Evolutionary conservation across 2,329 filamentous ascomycete species (phyloP).

Genomic region (Penicillium sp.): DNA sequence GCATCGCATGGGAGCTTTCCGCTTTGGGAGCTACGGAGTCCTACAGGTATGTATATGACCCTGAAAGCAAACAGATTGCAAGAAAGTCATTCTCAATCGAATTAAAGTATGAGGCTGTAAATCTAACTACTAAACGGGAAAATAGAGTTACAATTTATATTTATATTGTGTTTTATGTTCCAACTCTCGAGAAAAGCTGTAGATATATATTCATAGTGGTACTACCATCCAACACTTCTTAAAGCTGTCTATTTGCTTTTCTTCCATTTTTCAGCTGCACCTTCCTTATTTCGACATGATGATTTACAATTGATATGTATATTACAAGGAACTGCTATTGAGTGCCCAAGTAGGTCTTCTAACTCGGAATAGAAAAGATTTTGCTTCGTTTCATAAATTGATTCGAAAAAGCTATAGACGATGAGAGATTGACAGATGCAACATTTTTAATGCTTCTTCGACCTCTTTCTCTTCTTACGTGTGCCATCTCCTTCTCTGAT

Average conservation of each 20-base stretch:
- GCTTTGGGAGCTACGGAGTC: constrained; percentile 1
- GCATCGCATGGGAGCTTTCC: constrained; percentile 13
- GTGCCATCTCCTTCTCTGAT: constrained; percentile 43
- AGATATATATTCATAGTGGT: not conserved
- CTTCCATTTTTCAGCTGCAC: too few species aligned
- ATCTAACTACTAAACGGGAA: not conserved
- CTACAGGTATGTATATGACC: not conserved
- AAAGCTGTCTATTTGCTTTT: too few species aligned
- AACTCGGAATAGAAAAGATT: not conserved
- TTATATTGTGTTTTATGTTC: not conserved
- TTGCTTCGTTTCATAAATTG: constrained; percentile 1
- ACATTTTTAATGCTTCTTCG: constrained; percentile 41
- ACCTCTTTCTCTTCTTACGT: constrained; percentile 48
- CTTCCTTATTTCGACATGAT: too few species aligned
- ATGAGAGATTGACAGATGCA: constrained; percentile 2
- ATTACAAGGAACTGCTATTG: not conserved
- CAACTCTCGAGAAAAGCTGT: too few species aligned
- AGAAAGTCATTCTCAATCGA: not conserved
- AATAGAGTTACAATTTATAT: not conserved
- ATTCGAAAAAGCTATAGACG: constrained; percentile 11
- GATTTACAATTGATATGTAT: not conserved
- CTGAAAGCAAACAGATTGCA: not conserved
- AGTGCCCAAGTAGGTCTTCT: not conserved
- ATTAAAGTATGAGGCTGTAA: not conserved
- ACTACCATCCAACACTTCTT: too few species aligned